Evolutionary conservation across 306 rosid genomes (phyloP), one percentile per base, ranked within the genome.

Genomic region (Cicer bijugum): DNA sequence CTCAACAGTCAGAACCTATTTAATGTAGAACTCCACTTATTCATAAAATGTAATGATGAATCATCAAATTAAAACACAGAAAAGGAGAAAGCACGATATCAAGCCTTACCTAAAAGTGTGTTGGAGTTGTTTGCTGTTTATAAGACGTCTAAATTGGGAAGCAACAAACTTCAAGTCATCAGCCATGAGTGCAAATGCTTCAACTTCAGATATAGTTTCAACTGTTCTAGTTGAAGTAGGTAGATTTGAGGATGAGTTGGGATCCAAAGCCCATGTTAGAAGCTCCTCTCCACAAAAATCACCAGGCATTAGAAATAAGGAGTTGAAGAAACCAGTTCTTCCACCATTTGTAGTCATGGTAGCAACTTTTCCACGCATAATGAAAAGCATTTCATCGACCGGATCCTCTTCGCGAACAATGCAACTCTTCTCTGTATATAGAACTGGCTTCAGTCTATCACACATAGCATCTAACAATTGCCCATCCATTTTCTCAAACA

Each of bases 211-310:
- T 51, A 77, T 78, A 47, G 97, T 75, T 79, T 80, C 82, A 4
- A 90, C 87, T 4, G 93, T 92, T 79, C 97, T 86, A 8, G 88
- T 86, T 68, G 97, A 92, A 42, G 66, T 77, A 8, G 96, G 98
- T 52, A 89, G 90, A 62, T 80, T 87, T 51, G 88, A 10, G 56
- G 96, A 51, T 35, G 93, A 80, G 65, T 51, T 71, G 23, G 92
- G 95, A 75, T 90, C 97, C 86, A 89, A 79, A 8, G 98, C 97
- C 97, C 96, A 90, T 39, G 89, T 86, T 55, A 92, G 86, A 78
- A 92, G 96, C 84, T 92, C 97, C 75, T 92, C 98, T 45, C 98
- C 98, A 61, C 98, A 92, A 61, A 92, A 90, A 45, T 82, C 90
- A 50, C 97, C 97, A 1, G 90, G 85, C 58, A 56, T 78, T 33